Evolutionary conservation across 768 basidiomycete genomes (phyloP), one percentile per base, ranked within the genome.

Genomic region (Xanthoconium stramineum): DNA sequence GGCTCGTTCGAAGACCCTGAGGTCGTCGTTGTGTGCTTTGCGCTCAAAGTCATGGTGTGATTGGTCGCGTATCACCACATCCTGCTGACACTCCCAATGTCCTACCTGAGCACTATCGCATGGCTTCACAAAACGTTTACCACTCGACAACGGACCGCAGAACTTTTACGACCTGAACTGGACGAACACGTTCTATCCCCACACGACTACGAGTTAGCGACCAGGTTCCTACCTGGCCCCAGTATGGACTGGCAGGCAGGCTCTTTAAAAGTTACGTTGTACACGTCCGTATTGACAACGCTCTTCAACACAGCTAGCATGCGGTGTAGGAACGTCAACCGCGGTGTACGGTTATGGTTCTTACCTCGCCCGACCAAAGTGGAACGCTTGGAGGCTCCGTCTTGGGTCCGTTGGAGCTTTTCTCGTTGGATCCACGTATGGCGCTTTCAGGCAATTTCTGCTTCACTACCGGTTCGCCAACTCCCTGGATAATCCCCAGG

Each of bases 201-300:
- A 19, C 78, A 76, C 52, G 86, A 89, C 74, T 87, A 80, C 66
- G 75, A 85, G 0, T 67, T 78, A 12, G 80, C 85, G 5, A 65
- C 75, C 54, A 65, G 65, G 29, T 88, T 87, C 73, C 69, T 84
- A 29, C 79, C 84, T 37, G 78, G 77, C 38, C 61, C 65, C 73
- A 61, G 80, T 72, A 67, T 75, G 33, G 75, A 80, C 57, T 75
- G 72, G 58, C 75, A 77, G 54, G 76, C 80, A 48, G 74, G 79
- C 61, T 61, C 28, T 49, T 51, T 17, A 10, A 8, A 36, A 32
- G 8, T 28, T 17, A 15, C 36, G 29, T 47, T 20, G 20, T 51
- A 30, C 43, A 36, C n/a, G n/a, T 44, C 38, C 54, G 48, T 40
- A 29, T 29, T 57, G 32, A 65, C 40, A 20, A 15, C 28, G 13